Evolutionary conservation across 805 yeast species (phyloP).

Genomic region (Barnettozyma californica): DNA sequence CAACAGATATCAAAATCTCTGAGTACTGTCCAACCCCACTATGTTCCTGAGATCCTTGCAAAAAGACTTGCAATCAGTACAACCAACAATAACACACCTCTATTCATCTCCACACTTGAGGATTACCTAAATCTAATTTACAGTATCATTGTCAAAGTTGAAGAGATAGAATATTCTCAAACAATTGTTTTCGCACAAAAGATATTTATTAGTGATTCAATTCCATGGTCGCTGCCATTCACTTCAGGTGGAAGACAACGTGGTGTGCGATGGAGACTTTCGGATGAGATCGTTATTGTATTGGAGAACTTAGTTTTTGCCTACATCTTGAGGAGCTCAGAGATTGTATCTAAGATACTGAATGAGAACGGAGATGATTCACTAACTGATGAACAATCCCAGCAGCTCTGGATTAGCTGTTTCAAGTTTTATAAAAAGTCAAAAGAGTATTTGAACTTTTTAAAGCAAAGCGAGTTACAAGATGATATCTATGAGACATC

Average conservation of each 20-base stretch:
- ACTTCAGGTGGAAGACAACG: neutral
- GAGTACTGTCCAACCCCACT: neutral
- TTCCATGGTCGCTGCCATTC: slow-evolving; percentile 17
- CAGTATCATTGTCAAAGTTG: neutral
- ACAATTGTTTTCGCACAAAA: neutral
- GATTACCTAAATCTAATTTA: slow-evolving; percentile 10
- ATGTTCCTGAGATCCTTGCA: slow-evolving; percentile 4
- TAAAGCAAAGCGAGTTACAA: slow-evolving; percentile 3
- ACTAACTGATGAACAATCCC: neutral
- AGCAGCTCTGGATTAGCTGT: slow-evolving; percentile 13
- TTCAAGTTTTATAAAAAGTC: slow-evolving; percentile 20
- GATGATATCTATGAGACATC: slow-evolving; percentile 10
- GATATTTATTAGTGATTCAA: neutral
- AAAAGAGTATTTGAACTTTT: slow-evolving; percentile 12
- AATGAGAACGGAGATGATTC: neutral
- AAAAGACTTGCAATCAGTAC: slow-evolving; percentile 5
- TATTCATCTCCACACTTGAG: slow-evolving; percentile 9
- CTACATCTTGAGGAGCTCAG: slow-evolving; percentile 13
- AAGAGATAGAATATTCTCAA: neutral
- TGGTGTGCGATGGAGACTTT: slow-evolving; percentile 13
- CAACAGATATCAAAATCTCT: neutral
- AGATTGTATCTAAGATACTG: slow-evolving; percentile 7
- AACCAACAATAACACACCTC: slow-evolving; percentile 3
- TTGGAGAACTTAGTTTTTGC: slow-evolving; percentile 11
- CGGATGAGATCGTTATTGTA: slow-evolving; percentile 16